Base-by-base conservation (phyloP, 179 eudicot species). In the Silene vulgaris region DNA sequence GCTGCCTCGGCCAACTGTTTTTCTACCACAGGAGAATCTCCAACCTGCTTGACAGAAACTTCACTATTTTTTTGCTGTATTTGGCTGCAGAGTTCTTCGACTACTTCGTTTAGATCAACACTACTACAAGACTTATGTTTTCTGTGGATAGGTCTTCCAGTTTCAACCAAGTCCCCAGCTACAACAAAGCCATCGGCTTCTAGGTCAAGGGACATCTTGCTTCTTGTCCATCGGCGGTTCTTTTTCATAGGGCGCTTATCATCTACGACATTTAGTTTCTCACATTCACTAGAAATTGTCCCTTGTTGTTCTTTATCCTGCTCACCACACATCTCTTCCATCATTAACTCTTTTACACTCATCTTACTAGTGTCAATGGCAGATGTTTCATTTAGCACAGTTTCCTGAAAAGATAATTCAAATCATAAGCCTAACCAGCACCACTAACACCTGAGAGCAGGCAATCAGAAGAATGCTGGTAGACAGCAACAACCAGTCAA, bases 291-390 rank as follows among this genome's bases (percentile, higher is more conserved):
- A 56, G 74, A 71, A 73, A 67, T 72, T 73, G 26, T 76, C 32
- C 17, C 54, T 17, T 68, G 81, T 52, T 66, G 80, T 77, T 78
- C 84, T 71, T 74, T 65, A 75, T 74, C 87, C 74, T 81, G 76
- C 79, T 88, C 91, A 3, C 74, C 77, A 61, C 79, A 66, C 91
- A 93, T 93, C 80, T 93, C 99, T 80, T 88, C 97, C 69, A 86
- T 89, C 91, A 95, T 92, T 35, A 95, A 88, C 60, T 88, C 89
- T 83, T 93, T 92, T 68, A 95, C 96, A 81, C 96, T 90, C 74
- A 85, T 71, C 79, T 86, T 88, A 21, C 75, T 74, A 45, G 45
- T 32, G 78, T 87, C 91, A 67, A 77, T 35, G 17, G 43, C 60
- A 37, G 75, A 68, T 52, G 77, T 74, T 30, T 80, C 86, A 54